Conservation (phyloP, 1,284 basidiomycete species). For the Hemileia vastatrix region DNA sequence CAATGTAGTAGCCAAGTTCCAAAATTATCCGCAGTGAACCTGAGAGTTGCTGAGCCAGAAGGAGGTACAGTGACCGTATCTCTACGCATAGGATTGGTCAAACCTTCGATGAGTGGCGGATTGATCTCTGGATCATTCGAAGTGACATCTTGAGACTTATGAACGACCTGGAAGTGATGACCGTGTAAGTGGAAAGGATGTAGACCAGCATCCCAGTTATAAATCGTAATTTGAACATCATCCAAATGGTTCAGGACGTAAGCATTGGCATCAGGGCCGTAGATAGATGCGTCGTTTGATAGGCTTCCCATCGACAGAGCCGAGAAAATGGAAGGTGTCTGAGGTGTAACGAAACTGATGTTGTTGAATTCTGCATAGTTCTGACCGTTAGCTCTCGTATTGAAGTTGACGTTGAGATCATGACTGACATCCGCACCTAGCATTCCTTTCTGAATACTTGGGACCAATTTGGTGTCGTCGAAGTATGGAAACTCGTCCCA, state of each 20-base stretch:
- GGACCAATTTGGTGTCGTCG: conserved; percentile 47
- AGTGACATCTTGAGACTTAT: conserved; percentile 61
- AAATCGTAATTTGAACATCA: conserved; percentile 67
- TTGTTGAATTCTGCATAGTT: conserved; percentile 47
- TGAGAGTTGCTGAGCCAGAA: conserved; percentile 56
- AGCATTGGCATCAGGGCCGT: conserved; percentile 60
- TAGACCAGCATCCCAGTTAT: conserved; percentile 62
- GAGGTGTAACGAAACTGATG: conserved; percentile 32
- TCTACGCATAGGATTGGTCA: conserved; percentile 71
- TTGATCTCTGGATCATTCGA: conserved; percentile 68
- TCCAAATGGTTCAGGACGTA: conserved; percentile 64
- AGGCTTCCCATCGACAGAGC: conserved; percentile 63
- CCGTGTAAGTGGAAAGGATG: conserved; percentile 78
- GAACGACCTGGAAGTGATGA: conserved; percentile 59
- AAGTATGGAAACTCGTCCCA: conserved; percentile 47
- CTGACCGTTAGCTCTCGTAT: conserved; percentile 46
- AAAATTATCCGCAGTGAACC: conserved; percentile 67
- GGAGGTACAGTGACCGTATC: conserved; percentile 56
- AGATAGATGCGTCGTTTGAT: conserved; percentile 58
- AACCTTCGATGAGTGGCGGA: conserved; percentile 64
- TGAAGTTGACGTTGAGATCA: conserved; percentile 47
- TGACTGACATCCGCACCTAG: conserved; percentile 43
- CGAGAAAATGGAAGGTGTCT: conserved; percentile 61
- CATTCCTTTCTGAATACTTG: conserved; percentile 41
- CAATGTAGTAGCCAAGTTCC: conserved; percentile 56